Percentiles rank a stretch among this genome's conserved stretches.
phyloP scores from a whole-genome alignment of 1,139 yeast species.

The Candida dubliniensis region DNA sequence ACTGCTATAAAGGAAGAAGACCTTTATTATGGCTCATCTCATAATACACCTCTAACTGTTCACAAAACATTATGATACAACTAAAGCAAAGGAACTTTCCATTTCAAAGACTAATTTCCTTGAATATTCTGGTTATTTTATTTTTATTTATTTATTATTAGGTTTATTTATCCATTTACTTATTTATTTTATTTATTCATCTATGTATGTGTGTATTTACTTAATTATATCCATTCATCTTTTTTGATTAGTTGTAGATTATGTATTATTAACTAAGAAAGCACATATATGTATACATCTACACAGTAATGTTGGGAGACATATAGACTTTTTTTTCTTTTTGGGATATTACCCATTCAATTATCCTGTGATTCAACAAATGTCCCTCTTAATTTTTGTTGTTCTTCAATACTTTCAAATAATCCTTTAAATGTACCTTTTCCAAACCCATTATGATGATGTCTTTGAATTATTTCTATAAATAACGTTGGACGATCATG shows the following conservation, averaged over 20 bases:
- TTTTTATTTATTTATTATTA: not conserved
- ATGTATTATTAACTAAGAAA: too few relatives aligned
- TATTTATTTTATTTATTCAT: not conserved
- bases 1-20: constrained; percentile 10
- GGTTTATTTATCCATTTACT: not conserved
- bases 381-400: constrained; percentile 55
- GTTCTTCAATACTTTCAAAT: constrained; percentile 73
- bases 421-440: constrained; percentile 83
- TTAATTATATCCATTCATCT: not conserved
- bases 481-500: constrained; percentile 80
- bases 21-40: constrained; percentile 10
- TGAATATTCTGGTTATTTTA: not conserved
- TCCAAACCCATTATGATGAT: constrained; percentile 82
- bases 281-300: too few relatives aligned
- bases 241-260: too few relatives aligned
- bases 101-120: not conserved
- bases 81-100: not conserved
- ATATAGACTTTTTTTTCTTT: too few relatives aligned
- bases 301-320: too few relatives aligned
- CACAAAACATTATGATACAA: constrained; percentile 8
- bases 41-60: constrained; percentile 11
- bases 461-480: constrained; percentile 76
- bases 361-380: constrained; percentile 17
- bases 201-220: constrained; percentile 1
- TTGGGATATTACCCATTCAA: too few relatives aligned